Conservation (phyloP, 805 yeast genomes). For the Candida ficus region DNA sequence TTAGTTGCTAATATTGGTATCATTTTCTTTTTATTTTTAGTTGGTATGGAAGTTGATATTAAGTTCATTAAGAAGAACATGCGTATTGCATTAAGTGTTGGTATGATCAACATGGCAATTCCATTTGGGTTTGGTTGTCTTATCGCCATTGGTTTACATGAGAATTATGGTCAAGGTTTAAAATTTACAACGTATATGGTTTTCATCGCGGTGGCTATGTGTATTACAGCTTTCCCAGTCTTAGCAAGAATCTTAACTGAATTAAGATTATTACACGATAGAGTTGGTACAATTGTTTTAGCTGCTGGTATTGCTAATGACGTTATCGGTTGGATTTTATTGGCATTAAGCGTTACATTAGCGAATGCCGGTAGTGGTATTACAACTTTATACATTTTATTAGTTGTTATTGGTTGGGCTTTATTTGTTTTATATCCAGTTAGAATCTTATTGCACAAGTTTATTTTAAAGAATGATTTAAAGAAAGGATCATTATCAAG, state of each 20-base stretch:
- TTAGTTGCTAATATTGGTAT: slow-evolving; percentile 72
- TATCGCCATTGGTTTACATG: slow-evolving; percentile 61
- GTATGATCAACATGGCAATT: slow-evolving; percentile 64
- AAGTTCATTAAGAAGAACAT: slow-evolving; percentile 56
- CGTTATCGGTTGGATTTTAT: slow-evolving; percentile 73
- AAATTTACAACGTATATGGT: slow-evolving; percentile 73
- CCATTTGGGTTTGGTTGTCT: slow-evolving; percentile 81
- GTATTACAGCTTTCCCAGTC: slow-evolving; percentile 85
- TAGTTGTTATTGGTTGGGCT: slow-evolving; percentile 68
- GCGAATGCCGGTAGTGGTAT: slow-evolving; percentile 70
- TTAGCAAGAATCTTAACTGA: slow-evolving; percentile 75
- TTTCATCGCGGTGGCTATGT: slow-evolving; percentile 76
- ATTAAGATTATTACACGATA: slow-evolving; percentile 60
- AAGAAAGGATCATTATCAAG: slow-evolving; percentile 60
- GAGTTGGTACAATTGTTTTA: slow-evolving; percentile 68
- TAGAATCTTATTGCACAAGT: slow-evolving; percentile 40
- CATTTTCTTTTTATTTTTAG: slow-evolving; percentile 66
- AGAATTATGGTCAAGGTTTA: slow-evolving; percentile 43
- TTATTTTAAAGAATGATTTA: slow-evolving; percentile 45
- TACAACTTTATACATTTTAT: slow-evolving; percentile 61
- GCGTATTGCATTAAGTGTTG: slow-evolving; percentile 61
- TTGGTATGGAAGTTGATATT: slow-evolving; percentile 76
- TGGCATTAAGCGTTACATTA: slow-evolving; percentile 70
- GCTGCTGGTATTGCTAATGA: slow-evolving; percentile 84
- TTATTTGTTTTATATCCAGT: slow-evolving; percentile 54